Evolutionary conservation across 371 early-diverging fungal species (phyloP).

Genomic region (Mortierella sp.): DNA sequence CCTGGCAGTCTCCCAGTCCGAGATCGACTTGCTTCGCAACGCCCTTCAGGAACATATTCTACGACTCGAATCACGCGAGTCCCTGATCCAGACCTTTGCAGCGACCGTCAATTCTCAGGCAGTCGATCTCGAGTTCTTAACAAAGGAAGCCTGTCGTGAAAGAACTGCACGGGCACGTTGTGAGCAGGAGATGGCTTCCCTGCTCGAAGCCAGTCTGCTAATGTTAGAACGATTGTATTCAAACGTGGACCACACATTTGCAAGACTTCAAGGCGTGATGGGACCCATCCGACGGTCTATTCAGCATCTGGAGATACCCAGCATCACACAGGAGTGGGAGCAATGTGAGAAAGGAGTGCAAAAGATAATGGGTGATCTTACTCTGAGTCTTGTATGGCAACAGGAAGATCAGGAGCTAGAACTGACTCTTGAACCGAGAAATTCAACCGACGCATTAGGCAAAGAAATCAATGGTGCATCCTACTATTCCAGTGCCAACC

Average conservation of each 20-base stretch:
- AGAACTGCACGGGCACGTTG: constrained; percentile 20
- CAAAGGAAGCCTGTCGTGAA: constrained; percentile 19
- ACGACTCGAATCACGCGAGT: constrained; percentile 31
- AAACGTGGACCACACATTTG: constrained; percentile 10
- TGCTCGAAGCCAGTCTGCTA: constrained; percentile 41
- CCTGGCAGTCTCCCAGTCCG: constrained; percentile 33
- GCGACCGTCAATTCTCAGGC: constrained; percentile 30
- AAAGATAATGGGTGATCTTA: constrained; percentile 9
- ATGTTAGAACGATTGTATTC: constrained; percentile 37
- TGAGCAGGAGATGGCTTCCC: constrained; percentile 36
- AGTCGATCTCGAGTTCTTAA: constrained; percentile 23
- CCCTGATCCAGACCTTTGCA: constrained; percentile 21
- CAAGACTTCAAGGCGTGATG: constrained; percentile 1
- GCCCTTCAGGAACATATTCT: constrained; percentile 3
- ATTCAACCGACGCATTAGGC: background rate
- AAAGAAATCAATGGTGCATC: constrained; percentile 1
- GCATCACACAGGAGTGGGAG: constrained; percentile 28
- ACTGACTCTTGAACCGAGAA: background rate
- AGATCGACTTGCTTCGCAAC: constrained; percentile 21
- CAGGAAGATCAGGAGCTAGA: constrained; percentile 23
- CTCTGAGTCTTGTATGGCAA: constrained; percentile 7
- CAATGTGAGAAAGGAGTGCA: constrained; percentile 16
- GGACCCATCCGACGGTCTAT: constrained; percentile 30
- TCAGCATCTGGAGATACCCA: constrained; percentile 14
- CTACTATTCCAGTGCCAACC: too few species aligned